Percentiles rank a stretch among this genome's conserved stretches.
Evolutionary conservation across 305 asterid genomes (phyloP).

Genomic region (Fraxinus latifolia): DNA sequence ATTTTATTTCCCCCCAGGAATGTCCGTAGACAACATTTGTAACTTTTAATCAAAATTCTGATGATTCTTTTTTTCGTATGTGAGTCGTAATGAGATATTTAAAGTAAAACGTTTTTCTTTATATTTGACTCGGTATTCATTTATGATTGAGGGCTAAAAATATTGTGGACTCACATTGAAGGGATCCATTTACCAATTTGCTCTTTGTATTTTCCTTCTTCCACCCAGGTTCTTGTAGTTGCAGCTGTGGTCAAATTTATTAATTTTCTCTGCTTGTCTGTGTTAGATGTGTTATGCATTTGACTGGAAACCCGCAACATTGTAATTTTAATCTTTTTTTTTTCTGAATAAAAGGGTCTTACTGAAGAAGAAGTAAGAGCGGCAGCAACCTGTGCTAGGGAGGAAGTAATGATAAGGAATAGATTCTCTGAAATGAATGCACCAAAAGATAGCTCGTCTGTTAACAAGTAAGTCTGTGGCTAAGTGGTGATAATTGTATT

Average conservation of each 20-base stretch:
- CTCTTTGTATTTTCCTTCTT: background rate
- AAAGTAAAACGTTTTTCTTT: background rate
- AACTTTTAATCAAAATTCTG: conserved; percentile 2
- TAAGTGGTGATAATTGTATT: conserved; percentile 13
- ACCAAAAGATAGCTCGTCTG: conserved; percentile 80
- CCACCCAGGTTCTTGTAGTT: background rate
- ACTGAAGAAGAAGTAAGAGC: conserved; percentile 98
- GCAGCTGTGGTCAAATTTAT: background rate
- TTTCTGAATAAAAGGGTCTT: conserved; percentile 61
- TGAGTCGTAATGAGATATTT: background rate
- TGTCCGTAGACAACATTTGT: background rate
- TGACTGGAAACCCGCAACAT: background rate
- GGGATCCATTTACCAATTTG: conserved; percentile 10
- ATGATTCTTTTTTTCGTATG: background rate
- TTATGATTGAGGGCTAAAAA: conserved; percentile 8
- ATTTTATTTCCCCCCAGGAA: background rate
- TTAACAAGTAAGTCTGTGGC: conserved; percentile 64
- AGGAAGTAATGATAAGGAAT: conserved; percentile 95
- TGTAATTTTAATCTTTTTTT: conserved; percentile 22
- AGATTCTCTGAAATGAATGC: conserved; percentile 99
- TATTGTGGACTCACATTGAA: background rate
- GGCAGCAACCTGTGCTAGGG: conserved; percentile 98
- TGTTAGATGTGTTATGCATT: conserved; percentile 10
- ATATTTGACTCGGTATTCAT: background rate
- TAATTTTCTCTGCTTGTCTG: background rate